Conservation (phyloP, 352 stramenopile species). For the Sclerospora graminicola region DNA sequence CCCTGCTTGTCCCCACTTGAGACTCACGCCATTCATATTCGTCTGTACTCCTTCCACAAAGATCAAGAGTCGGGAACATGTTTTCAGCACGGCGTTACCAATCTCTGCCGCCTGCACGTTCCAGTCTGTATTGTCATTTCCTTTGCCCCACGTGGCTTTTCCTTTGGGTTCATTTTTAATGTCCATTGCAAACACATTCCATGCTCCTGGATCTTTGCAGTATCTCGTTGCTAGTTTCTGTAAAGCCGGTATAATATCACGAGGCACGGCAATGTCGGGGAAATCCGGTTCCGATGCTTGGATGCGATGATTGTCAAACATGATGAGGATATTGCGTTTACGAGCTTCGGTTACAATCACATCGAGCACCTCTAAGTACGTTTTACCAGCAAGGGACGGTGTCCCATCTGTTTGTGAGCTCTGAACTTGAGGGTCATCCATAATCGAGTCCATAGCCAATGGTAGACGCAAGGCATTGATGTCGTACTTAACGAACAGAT, state of each 20-base stretch:
- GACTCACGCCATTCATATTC: conserved; percentile 41
- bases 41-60: conserved; percentile 72
- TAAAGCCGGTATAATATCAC: conserved; percentile 45
- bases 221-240: conserved; percentile 46
- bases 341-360: conserved; percentile 39
- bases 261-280: conserved; percentile 38
- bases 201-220: conserved; percentile 43
- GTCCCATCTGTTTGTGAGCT: conserved; percentile 35
- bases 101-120: conserved; percentile 46
- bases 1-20: conserved; percentile 51
- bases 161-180: conserved; percentile 77
- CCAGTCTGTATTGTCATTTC: conserved; percentile 55
- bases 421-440: conserved; percentile 34
- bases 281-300: conserved; percentile 44
- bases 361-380: conserved; percentile 56
- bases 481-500: conserved; percentile 34
- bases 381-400: conserved; percentile 30
- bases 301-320: conserved; percentile 64
- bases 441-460: conserved; percentile 54
- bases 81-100: conserved; percentile 54
- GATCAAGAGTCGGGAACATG: conserved; percentile 47
- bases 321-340: conserved; percentile 56
- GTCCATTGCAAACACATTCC: conserved; percentile 69
- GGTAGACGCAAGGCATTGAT: conserved; percentile 55
- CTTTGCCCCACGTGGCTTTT: conserved; percentile 51